A percentile compares a stretch with the other conserved stretches of the same genome.
Evolutionary conservation across 2,329 filamentous ascomycete species (phyloP).

Genomic region (Fusarium sp.): DNA sequence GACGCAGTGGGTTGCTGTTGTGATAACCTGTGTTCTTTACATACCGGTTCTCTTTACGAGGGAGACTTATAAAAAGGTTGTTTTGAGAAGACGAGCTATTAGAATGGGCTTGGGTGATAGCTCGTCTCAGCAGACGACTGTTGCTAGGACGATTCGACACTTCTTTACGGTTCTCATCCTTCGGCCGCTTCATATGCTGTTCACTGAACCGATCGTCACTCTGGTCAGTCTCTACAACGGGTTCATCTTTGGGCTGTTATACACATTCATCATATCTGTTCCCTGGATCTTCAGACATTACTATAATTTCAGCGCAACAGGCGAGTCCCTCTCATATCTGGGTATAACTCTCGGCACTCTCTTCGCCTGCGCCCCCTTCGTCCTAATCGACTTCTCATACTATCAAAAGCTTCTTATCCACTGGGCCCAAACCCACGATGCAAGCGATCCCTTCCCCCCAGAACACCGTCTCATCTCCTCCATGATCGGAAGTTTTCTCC

Average conservation of each 20-base stretch:
- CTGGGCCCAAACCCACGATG: not conserved
- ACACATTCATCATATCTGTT: slow-evolving; percentile 25
- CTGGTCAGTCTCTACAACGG: slow-evolving; percentile 26
- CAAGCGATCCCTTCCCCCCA: not conserved
- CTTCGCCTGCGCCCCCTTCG: slow-evolving; percentile 7
- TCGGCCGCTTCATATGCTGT: slow-evolving; percentile 22
- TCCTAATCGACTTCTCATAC: slow-evolving; percentile 21
- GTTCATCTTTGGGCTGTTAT: slow-evolving; percentile 23
- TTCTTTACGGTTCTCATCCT: slow-evolving; percentile 30
- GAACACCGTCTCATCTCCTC: slow-evolving; percentile 21
- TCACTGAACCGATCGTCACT: slow-evolving; percentile 19
- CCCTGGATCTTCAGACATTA: slow-evolving; percentile 24
- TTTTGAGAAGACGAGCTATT: slow-evolving; percentile 5
- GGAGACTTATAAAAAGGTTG: slow-evolving; percentile 26
- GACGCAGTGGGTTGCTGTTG: slow-evolving; percentile 25
- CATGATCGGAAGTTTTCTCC: slow-evolving; percentile 21
- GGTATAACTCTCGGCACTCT: slow-evolving; percentile 22
- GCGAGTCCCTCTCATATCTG: slow-evolving; percentile 17
- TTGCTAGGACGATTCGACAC: not conserved
- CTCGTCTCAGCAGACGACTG: slow-evolving; percentile 17
- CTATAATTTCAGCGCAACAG: not conserved
- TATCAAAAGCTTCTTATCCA: slow-evolving; percentile 15
- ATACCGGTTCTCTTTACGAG: slow-evolving; percentile 19
- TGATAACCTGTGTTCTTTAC: slow-evolving; percentile 4
- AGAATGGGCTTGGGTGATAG: slow-evolving; percentile 17